Conservation (phyloP, 148 eudicot genomes). For the Vaccinium vitisidaea region DNA sequence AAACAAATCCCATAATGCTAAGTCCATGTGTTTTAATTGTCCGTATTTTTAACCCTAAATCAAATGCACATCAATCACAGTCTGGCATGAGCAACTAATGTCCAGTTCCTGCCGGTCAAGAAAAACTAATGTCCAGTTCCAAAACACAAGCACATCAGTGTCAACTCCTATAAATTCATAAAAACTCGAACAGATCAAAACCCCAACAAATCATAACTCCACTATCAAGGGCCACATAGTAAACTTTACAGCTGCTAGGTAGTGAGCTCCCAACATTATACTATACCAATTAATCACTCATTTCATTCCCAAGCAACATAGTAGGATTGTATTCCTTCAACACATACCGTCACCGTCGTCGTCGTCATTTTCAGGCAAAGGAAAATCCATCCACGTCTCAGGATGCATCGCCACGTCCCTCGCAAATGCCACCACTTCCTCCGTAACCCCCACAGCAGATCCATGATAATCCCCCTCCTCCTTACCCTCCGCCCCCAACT, state of each 20-base stretch:
- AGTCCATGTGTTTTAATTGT: not conserved
- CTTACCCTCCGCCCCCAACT: slow-evolving; percentile 53
- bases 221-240: slow-evolving; percentile 7
- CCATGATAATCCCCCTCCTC: slow-evolving; percentile 25
- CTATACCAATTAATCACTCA: too few species aligned
- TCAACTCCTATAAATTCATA: not conserved
- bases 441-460: slow-evolving; percentile 75
- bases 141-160: not conserved
- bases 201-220: not conserved
- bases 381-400: slow-evolving; percentile 96
- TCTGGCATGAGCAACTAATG: not conserved
- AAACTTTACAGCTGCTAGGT: too few species aligned
- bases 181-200: not conserved
- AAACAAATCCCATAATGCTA: not conserved
- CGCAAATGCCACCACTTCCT: slow-evolving; percentile 72
- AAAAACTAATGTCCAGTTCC: too few species aligned
- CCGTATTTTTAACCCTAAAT: not conserved
- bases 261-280: too few species aligned
- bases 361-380: slow-evolving; percentile 60
- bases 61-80: not conserved
- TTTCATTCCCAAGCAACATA: too few species aligned
- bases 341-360: slow-evolving; percentile 42
- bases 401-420: slow-evolving; percentile 79
- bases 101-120: not conserved
- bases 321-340: too few species aligned